Conservation (phyloP, 2,329 filamentous ascomycete genomes). For the Colletotrichum sp. region DNA sequence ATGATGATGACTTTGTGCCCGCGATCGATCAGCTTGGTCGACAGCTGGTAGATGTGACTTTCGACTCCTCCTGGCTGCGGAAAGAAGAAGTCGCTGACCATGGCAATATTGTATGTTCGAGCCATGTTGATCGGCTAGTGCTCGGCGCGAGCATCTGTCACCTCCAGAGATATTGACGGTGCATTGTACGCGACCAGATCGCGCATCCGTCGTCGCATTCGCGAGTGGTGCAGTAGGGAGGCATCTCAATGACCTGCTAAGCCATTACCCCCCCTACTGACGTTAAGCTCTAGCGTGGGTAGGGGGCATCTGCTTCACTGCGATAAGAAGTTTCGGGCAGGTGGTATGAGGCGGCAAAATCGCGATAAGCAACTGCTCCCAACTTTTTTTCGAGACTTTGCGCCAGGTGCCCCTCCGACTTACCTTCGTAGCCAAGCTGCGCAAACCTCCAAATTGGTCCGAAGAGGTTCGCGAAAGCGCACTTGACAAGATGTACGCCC, state of each 20-base stretch:
- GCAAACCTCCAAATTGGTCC: background rate
- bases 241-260: background rate
- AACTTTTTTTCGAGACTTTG: constrained; percentile 37
- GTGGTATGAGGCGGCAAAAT: constrained; percentile 44
- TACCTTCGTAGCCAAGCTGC: background rate
- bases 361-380: constrained; percentile 35
- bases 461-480: background rate
- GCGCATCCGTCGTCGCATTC: background rate
- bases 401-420: constrained; percentile 14
- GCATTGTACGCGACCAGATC: background rate
- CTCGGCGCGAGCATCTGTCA: constrained; percentile 3
- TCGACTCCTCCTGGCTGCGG: constrained; percentile 96
- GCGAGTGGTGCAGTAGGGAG: background rate
- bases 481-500: constrained; percentile 16
- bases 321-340: constrained; percentile 27
- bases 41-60: constrained; percentile 98
- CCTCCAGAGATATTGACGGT: background rate
- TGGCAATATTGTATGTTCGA: constrained; percentile 73
- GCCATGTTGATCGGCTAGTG: background rate
- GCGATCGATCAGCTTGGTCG: constrained; percentile 93
- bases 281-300: background rate
- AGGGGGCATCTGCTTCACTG: background rate
- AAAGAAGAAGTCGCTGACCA: constrained; percentile 99
- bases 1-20: constrained; percentile 98
- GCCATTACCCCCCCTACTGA: background rate